Percentiles rank a stretch among this genome's conserved stretches.
Evolutionary conservation across 2,329 filamentous ascomycete genomes (phyloP).

Genomic region (Aspergillus versicolor): DNA sequence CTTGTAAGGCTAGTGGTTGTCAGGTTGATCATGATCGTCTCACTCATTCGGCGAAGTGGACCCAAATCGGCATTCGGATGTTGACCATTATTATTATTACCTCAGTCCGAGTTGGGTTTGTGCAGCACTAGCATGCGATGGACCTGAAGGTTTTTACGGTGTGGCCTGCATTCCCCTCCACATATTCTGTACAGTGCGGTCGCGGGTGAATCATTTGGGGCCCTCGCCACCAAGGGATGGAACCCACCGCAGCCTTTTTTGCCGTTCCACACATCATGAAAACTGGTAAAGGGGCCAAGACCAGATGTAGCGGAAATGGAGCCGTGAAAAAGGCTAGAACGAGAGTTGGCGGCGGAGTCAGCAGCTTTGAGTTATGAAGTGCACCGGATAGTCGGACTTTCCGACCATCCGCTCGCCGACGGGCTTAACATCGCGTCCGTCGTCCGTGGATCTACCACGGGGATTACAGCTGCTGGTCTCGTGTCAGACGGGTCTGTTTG

Average conservation of each 20-base stretch:
- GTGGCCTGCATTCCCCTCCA: no score
- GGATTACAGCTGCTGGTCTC: not conserved
- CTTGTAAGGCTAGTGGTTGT: not conserved
- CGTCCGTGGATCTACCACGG: not conserved
- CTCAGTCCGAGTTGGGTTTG: not conserved
- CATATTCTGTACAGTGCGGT: no score
- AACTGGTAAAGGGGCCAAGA: not conserved
- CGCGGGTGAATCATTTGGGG: not conserved
- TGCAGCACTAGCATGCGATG: not conserved
- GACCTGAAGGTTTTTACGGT: no score
- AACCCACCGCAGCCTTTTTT: not conserved
- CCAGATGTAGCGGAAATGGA: not conserved
- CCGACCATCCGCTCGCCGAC: conserved; percentile 4
- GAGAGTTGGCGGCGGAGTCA: not conserved
- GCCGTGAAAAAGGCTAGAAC: not conserved
- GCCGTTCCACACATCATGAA: not conserved
- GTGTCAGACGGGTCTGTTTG: not conserved
- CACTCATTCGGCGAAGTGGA: not conserved
- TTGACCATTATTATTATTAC: no score
- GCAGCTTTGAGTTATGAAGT: conserved; percentile 5
- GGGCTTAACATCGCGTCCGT: not conserved
- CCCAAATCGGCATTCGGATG: not conserved
- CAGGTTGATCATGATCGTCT: not conserved
- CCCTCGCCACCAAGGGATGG: not conserved
- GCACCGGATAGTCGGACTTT: conserved; percentile 13